Evolutionary conservation across 352 stramenopile species (phyloP), one percentile per base, ranked within the genome.

Genomic region (Pythium apleroticum): DNA sequence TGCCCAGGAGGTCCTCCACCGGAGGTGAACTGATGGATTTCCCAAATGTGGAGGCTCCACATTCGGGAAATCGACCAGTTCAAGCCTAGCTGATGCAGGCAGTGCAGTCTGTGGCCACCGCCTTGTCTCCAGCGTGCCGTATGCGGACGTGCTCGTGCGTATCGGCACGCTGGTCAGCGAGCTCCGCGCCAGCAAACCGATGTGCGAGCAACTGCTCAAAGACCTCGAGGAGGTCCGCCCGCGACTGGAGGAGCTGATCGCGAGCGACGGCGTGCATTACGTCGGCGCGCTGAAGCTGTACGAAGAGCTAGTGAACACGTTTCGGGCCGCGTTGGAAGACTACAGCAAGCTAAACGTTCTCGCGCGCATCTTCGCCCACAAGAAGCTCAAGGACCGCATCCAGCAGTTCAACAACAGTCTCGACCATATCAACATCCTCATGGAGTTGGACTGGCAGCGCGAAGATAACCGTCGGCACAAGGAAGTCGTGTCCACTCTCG

Each of bases 201-300:
- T 60, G 52, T 60, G 50, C 17, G 24, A 53, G 52, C 31, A 25
- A 7, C 60, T 66, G 35, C 33, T 66, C 49, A 60, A 60, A 24
- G 22, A 60, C 35, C 60, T 66, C 35, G 33, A 66, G 25, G 27
- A 65, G 45, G 58, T 65, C 10, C 28, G 17, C 9, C 49, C 58
- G 19, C 58, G 48, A 10, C 58, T 65, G 9, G 27, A 50, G 11
- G 46, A 52, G 31, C 24, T 65, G 8, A 33, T 57, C 45, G 19
- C 39, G 20, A 52, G 39, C 37, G 30, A 20, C 52, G 52, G 39
- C 50, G 25, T 25, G 33, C 22, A 22, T 4, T 27, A 55, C 22
- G 20, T 12, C 1, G 30, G 39, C 3, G 50, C 60, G 28, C 0
- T 66, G 19, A 35, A 22, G n/a, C 33, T 60, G 58, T 65, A 65